Evolutionary conservation across 768 basidiomycete species (phyloP).

Genomic region (Podaxis sp.): DNA sequence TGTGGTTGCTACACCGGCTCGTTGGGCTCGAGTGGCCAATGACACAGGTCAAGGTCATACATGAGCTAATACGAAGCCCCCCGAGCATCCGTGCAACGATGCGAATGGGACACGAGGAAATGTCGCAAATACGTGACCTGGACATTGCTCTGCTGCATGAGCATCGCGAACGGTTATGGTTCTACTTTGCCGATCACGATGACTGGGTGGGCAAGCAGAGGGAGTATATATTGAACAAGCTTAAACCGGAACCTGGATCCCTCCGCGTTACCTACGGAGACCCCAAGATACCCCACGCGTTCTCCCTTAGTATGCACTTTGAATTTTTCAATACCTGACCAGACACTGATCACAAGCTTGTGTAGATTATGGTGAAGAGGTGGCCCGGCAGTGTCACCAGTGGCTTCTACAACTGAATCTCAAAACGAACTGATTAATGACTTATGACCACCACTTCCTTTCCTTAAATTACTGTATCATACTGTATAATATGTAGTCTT

Average conservation of each 20-base stretch:
- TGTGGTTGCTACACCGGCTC: constrained; percentile 37
- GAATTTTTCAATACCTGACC: not conserved
- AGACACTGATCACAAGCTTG: constrained; percentile 9
- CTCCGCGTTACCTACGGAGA: constrained; percentile 43
- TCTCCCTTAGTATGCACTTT: constrained; percentile 62
- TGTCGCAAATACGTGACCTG: constrained; percentile 54
- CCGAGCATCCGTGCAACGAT: constrained; percentile 51
- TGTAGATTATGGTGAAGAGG: constrained; percentile 50
- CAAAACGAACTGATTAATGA: not conserved
- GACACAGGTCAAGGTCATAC: constrained; percentile 44
- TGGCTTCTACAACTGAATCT: constrained; percentile 35
- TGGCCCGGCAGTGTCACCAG: constrained; percentile 47
- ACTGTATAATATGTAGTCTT: not conserved
- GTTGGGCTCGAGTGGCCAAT: constrained; percentile 51
- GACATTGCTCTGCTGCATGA: constrained; percentile 46
- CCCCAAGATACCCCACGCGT: constrained; percentile 63
- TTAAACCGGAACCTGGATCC: constrained; percentile 34
- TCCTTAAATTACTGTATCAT: not conserved
- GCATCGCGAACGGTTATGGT: constrained; percentile 36
- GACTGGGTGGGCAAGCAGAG: constrained; percentile 69
- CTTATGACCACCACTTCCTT: not conserved
- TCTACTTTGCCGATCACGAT: constrained; percentile 65
- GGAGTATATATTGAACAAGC: constrained; percentile 37
- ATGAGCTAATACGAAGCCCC: constrained; percentile 51
- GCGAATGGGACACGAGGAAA: constrained; percentile 68